Percentiles rank a stretch among this genome's conserved stretches.
Conservation (phyloP, 176 grass and related monocot species). For the Ananas comosus region DNA sequence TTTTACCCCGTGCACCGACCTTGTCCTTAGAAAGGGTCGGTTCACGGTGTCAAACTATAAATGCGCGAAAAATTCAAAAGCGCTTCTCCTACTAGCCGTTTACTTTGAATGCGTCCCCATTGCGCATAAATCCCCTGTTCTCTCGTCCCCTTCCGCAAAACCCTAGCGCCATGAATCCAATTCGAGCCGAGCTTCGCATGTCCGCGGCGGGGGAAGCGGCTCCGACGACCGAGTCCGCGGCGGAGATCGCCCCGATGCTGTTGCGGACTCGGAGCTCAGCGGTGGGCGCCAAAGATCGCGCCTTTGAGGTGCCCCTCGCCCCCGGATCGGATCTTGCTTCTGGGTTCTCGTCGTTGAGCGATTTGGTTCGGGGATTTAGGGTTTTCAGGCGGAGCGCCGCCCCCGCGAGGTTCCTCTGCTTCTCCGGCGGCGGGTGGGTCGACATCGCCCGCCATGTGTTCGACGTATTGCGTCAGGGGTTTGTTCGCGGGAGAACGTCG, state of each 20-base stretch:
- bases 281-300: background rate
- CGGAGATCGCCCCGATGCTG: background rate
- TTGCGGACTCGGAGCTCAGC: too few relatives aligned
- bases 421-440: conserved; percentile 42
- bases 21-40: too few relatives aligned
- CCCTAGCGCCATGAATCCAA: too few relatives aligned
- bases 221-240: background rate
- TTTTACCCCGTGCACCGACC: background rate
- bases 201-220: background rate
- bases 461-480: conserved; percentile 22
- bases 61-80: background rate
- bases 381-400: conserved; percentile 36
- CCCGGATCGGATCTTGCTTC: conserved; percentile 13
- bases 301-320: conserved; percentile 16
- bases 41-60: too few relatives aligned
- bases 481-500: conserved; percentile 23
- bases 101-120: background rate
- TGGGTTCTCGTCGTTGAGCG: background rate
- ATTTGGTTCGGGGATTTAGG: conserved; percentile 13
- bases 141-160: background rate
- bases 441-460: conserved; percentile 34
- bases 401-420: conserved; percentile 54
- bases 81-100: background rate
- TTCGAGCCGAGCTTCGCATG: background rate
- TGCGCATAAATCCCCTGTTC: background rate